Conservation (phyloP, 495 filamentous ascomycete species). For the Aspergillus cavernicola region DNA sequence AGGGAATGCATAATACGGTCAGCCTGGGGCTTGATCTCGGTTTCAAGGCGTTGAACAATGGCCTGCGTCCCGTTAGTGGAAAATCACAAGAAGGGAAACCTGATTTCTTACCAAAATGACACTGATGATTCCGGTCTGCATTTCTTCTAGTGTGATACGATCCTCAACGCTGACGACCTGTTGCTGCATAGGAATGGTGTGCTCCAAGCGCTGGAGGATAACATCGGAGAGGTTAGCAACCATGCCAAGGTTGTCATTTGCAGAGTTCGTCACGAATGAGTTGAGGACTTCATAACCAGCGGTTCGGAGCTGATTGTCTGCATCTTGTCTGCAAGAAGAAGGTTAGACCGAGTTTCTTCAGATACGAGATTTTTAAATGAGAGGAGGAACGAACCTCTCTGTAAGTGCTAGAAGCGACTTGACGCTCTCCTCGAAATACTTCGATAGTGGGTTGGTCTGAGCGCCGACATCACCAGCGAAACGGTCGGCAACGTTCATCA, state of each 20-base stretch:
- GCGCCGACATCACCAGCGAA: slow-evolving; percentile 80
- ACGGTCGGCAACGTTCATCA: slow-evolving; percentile 97
- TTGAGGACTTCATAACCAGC: slow-evolving; percentile 98
- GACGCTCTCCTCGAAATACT: slow-evolving; percentile 90
- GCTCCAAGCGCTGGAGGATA: slow-evolving; percentile 82
- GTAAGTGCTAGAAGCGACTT: slow-evolving; percentile 80
- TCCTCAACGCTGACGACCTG: slow-evolving; percentile 98
- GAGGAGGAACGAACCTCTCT: slow-evolving; percentile 50
- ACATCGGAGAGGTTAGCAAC: slow-evolving; percentile 79
- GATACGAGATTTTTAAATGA: background rate
- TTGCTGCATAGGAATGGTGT: slow-evolving; percentile 83
- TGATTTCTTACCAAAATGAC: slow-evolving; percentile 62
- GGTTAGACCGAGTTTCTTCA: slow-evolving; percentile 4
- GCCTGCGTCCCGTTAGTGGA: slow-evolving; percentile 40
- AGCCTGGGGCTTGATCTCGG: slow-evolving; percentile 83
- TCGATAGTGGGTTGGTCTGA: slow-evolving; percentile 77
- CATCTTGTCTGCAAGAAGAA: slow-evolving; percentile 54
- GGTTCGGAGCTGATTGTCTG: slow-evolving; percentile 91
- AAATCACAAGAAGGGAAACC: background rate
- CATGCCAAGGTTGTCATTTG: slow-evolving; percentile 74
- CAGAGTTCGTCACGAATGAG: slow-evolving; percentile 85
- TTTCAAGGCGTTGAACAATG: slow-evolving; percentile 87
- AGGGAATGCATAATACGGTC: slow-evolving; percentile 90
- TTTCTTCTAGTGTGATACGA: slow-evolving; percentile 88
- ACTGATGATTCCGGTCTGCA: slow-evolving; percentile 91